Conservation (phyloP, 108 stramenopile species). For the Phaeodactylum tricornutum region DNA sequence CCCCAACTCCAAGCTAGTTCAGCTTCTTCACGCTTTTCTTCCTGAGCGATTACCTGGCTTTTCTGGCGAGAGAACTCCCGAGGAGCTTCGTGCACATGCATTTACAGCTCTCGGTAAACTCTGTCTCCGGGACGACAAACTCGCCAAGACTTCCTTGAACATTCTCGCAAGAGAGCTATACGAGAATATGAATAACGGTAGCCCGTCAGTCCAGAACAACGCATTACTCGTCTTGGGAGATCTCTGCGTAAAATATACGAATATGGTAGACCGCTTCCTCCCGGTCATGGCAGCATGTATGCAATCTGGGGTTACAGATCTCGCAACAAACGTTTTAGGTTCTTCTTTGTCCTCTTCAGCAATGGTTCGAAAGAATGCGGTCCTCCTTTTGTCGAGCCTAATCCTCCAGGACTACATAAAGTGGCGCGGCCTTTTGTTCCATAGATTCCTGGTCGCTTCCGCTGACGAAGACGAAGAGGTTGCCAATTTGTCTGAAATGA, state of each 20-base stretch:
- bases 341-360: constrained; percentile 6
- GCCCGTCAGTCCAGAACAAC: constrained; percentile 73
- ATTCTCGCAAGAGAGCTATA: constrained; percentile 83
- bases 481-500: constrained; percentile 53
- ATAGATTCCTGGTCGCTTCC: constrained; percentile 83
- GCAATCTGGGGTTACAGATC: constrained; percentile 47
- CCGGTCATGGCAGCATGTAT: constrained; percentile 86
- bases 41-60: constrained; percentile 36
- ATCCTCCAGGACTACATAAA: constrained; percentile 94
- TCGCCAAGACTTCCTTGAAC: constrained; percentile 72
- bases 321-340: constrained; percentile 1
- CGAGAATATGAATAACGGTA: constrained; percentile 25
- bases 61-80: constrained; percentile 19
- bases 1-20: constrained; percentile 36
- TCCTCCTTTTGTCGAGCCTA: constrained; percentile 76
- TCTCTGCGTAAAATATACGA: constrained; percentile 85
- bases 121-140: constrained; percentile 78
- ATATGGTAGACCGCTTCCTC: constrained; percentile 85
- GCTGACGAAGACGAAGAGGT: constrained; percentile 84
- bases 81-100: constrained; percentile 61
- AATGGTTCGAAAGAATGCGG: constrained; percentile 81
- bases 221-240: constrained; percentile 87
- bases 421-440: constrained; percentile 85
- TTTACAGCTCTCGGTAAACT: constrained; percentile 82
- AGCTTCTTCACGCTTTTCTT: constrained; percentile 48